These are phyloP conservation scores for Penicillium sp. DNA, from an alignment of 2,329 filamentous ascomycete species.

Conservation along the genomic window DNA sequence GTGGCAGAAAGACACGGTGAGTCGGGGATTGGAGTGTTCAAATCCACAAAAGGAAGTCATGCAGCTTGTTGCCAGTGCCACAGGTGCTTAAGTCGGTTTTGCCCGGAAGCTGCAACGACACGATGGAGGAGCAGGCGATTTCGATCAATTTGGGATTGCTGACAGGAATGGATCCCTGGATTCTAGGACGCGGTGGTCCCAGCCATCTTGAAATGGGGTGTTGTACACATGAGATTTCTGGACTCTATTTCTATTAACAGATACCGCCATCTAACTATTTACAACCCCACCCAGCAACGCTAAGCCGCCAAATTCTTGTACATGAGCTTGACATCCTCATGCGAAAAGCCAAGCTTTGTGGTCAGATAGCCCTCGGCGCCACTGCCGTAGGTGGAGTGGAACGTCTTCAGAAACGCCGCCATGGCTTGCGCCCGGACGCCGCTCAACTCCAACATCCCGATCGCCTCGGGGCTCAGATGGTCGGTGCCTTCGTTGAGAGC, in stretches of 20 bases:
- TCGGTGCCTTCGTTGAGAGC: slow-evolving; percentile 19
- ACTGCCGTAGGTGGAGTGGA: slow-evolving; percentile 25
- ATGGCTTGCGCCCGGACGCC: slow-evolving; percentile 29
- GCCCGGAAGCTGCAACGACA: too few relatives aligned
- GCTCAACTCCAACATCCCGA: slow-evolving; percentile 29
- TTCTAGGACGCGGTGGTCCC: background rate
- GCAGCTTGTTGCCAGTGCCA: background rate
- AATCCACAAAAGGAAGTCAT: background rate
- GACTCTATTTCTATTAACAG: background rate
- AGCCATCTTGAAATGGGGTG: background rate
- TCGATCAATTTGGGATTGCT: background rate
- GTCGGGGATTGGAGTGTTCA: background rate
- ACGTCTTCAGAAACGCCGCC: slow-evolving; percentile 27
- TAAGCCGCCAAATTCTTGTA: slow-evolving; percentile 21
- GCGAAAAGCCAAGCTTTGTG: slow-evolving; percentile 24
- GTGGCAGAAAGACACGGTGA: background rate
- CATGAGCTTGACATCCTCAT: slow-evolving; percentile 24
- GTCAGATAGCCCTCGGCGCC: slow-evolving; percentile 28
- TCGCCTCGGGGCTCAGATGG: slow-evolving; percentile 24
- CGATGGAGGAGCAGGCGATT: too few relatives aligned
- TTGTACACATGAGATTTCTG: background rate
- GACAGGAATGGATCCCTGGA: slow-evolving; percentile 6
- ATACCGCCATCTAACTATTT: background rate
- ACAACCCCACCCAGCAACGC: background rate
- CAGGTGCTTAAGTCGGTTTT: background rate